Evolutionary conservation across 164 flowering plant genomes (phyloP).

Genomic region (Stephania yunnanensis): DNA sequence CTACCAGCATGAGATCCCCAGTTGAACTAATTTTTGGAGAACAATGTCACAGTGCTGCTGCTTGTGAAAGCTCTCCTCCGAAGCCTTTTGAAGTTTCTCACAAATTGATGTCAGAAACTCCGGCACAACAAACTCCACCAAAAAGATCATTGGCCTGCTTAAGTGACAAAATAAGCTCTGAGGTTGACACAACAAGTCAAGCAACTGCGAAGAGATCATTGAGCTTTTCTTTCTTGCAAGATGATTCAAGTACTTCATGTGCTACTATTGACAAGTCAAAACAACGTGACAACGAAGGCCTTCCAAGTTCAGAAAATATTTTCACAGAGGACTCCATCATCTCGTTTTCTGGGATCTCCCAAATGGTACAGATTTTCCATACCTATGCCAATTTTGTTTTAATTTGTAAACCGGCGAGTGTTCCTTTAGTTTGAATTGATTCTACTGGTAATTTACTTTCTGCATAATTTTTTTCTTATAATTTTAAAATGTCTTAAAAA

Average conservation of each 20-base stretch:
- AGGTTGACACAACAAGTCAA: slow-evolving; percentile 14
- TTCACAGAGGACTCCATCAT: slow-evolving; percentile 8
- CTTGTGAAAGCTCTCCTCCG: slow-evolving; percentile 29
- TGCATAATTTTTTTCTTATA: neutral
- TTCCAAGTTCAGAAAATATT: slow-evolving; percentile 11
- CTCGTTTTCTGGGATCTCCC: slow-evolving; percentile 7
- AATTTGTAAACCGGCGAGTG: neutral
- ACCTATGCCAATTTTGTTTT: neutral
- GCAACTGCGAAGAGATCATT: slow-evolving; percentile 44
- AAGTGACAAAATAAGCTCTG: slow-evolving; percentile 26
- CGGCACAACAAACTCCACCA: slow-evolving; percentile 45
- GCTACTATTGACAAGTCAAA: slow-evolving; percentile 7
- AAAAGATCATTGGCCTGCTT: slow-evolving; percentile 33
- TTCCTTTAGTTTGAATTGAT: neutral
- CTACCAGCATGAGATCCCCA: slow-evolving; percentile 8
- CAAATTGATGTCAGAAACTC: slow-evolving; percentile 38
- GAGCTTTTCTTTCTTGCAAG: slow-evolving; percentile 31
- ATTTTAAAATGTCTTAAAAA: neutral
- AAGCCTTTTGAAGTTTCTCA: slow-evolving; percentile 22
- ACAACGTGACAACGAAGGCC: neutral
- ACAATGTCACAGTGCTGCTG: slow-evolving; percentile 5
- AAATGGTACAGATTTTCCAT: slow-evolving; percentile 22
- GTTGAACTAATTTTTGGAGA: slow-evolving; percentile 5
- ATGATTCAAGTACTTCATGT: slow-evolving; percentile 16
- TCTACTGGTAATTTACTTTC: neutral